These are phyloP conservation scores for Cinnamomum micranthum DNA, from an alignment of 164 flowering plant species.

Conservation along the genomic window DNA sequence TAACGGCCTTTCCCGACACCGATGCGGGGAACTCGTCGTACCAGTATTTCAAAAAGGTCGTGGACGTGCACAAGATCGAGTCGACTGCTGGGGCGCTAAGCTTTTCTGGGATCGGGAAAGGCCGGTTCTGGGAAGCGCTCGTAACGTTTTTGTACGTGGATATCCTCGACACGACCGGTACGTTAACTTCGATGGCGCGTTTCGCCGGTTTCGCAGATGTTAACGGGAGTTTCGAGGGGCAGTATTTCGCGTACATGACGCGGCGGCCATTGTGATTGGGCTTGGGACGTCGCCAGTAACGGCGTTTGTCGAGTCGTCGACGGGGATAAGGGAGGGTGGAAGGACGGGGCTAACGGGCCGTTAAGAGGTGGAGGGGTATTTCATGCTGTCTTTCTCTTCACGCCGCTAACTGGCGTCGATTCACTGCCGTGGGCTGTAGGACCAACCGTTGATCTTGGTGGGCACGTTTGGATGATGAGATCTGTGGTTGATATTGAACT, in stretches of 20 bases:
- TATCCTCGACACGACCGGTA: constrained; percentile 81
- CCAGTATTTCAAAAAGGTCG: constrained; percentile 67
- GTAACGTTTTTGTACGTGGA: constrained; percentile 79
- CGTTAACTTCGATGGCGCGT: constrained; percentile 74
- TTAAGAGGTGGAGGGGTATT: constrained; percentile 66
- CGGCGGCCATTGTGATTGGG: constrained; percentile 69
- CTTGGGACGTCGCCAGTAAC: constrained; percentile 94
- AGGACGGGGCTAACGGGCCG: constrained; percentile 88
- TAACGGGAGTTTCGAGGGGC: constrained; percentile 76
- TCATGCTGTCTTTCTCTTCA: constrained; percentile 68
- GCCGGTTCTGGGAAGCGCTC: constrained; percentile 75
- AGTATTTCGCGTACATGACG: constrained; percentile 95
- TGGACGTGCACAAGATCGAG: constrained; percentile 65
- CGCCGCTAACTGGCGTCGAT: constrained; percentile 87
- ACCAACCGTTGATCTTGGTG: constrained; percentile 83
- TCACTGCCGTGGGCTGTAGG: constrained; percentile 98
- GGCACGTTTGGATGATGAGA: constrained; percentile 93
- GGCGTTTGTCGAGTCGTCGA: constrained; percentile 75
- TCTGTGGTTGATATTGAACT: constrained; percentile 77
- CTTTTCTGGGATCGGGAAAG: constrained; percentile 43
- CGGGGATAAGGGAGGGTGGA: constrained; percentile 82
- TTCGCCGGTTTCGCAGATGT: constrained; percentile 61
- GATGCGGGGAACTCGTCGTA: constrained; percentile 48
- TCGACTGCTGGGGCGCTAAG: constrained; percentile 80
- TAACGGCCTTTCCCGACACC: constrained; percentile 72